A percentile compares a stretch with the other conserved stretches of the same genome.
These are phyloP conservation scores for Trebouxiophyceae sp. DNA, from an alignment of 163 green algal species.

Conservation along the genomic window DNA sequence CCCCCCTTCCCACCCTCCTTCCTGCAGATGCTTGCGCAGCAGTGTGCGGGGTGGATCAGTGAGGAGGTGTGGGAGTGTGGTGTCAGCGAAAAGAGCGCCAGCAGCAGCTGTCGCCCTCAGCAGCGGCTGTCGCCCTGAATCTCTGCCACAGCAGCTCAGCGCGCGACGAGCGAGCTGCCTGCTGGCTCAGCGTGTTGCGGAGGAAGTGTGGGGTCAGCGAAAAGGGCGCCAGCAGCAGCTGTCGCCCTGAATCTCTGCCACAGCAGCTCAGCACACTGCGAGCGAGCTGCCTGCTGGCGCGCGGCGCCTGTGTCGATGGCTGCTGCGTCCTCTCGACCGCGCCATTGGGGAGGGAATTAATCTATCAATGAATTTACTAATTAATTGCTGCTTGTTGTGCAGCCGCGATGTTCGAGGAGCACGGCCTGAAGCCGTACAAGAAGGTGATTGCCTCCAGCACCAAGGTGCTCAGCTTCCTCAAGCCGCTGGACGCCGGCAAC, in stretches of 20 bases:
- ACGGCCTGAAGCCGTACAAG: constrained; percentile 44
- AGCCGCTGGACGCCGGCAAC: constrained; percentile 31
- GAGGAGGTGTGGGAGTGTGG: too few relatives aligned
- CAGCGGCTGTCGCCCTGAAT: not conserved
- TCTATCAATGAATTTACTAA: not conserved
- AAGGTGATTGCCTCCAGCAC: constrained; percentile 58
- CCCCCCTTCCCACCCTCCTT: not conserved
- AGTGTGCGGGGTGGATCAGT: too few relatives aligned
- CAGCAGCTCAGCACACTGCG: not conserved
- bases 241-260: not conserved
- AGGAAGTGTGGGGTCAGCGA: not conserved
- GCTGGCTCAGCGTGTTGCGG: too few relatives aligned
- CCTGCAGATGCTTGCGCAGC: not conserved
- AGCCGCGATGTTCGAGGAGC: constrained; percentile 47
- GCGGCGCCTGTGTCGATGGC: not conserved
- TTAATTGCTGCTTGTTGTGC: constrained; percentile 4
- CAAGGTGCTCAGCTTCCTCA: constrained; percentile 71
- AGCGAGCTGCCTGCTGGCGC: too few relatives aligned
- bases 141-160: not conserved
- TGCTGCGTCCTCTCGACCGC: not conserved
- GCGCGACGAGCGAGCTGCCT: too few relatives aligned
- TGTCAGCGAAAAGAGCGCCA: not conserved
- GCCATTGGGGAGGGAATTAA: not conserved
- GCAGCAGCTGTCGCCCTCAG: too few relatives aligned
- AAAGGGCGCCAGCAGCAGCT: not conserved